Evolutionary conservation across 495 filamentous ascomycete species (phyloP).

Genomic region (Hyaloscypha hepaticicola): DNA sequence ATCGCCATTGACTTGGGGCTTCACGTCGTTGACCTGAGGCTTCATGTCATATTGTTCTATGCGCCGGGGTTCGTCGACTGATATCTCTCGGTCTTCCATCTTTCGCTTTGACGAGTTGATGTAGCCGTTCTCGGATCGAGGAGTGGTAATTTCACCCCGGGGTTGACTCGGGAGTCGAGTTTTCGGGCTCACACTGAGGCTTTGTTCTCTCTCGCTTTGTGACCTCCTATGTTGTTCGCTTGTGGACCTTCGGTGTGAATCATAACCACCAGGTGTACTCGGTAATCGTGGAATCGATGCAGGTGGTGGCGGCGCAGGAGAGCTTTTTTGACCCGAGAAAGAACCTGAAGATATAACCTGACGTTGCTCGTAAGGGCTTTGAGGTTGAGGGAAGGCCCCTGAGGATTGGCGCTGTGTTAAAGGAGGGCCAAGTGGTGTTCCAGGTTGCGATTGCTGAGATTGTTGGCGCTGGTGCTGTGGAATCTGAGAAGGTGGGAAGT

Average conservation of each 20-base stretch:
- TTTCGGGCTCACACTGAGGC: conserved; percentile 65
- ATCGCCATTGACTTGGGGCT: conserved; percentile 40
- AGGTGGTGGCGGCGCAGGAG: conserved; percentile 38
- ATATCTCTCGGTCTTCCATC: conserved; percentile 49
- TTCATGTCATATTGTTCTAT: conserved; percentile 43
- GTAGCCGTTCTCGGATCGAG: conserved; percentile 22
- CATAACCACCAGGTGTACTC: conserved; percentile 40
- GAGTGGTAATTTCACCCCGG: conserved; percentile 14
- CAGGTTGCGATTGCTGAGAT: conserved; percentile 54
- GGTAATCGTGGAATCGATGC: conserved; percentile 36
- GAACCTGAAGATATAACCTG: conserved; percentile 33
- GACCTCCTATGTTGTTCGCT: conserved; percentile 41
- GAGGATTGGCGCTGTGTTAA: conserved; percentile 43
- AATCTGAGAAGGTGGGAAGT: conserved; percentile 42
- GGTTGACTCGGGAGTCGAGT: conserved; percentile 38
- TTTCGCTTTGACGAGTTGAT: conserved; percentile 52
- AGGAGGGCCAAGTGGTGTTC: conserved; percentile 54
- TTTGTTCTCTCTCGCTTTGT: conserved; percentile 55
- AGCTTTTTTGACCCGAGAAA: conserved; percentile 38
- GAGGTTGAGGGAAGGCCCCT: conserved; percentile 43
- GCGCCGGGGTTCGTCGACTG: conserved; percentile 43
- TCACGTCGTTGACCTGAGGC: conserved; percentile 21
- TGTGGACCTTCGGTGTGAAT: conserved; percentile 30
- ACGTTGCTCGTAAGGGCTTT: conserved; percentile 55
- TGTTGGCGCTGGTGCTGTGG: conserved; percentile 41